Evolutionary conservation across 75 land plant species (phyloP).

Genomic region (Cryptomeria japonica): DNA sequence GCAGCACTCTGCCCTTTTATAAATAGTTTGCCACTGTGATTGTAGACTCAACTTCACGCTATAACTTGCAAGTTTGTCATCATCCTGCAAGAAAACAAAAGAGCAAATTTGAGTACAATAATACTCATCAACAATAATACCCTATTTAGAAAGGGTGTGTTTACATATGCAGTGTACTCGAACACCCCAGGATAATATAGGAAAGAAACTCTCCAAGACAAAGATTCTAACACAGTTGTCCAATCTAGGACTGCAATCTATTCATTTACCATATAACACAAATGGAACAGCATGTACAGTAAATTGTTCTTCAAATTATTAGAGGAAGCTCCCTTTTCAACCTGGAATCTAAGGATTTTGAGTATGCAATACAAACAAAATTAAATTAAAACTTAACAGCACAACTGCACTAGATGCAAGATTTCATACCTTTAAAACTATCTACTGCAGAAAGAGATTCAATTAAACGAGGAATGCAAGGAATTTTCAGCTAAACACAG

Average conservation of each 20-base stretch:
- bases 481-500: too few relatives aligned
- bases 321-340: too few relatives aligned
- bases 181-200: not conserved
- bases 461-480: too few relatives aligned
- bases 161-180: not conserved
- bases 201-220: not conserved
- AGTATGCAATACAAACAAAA: too few relatives aligned
- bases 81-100: slow-evolving; percentile 39
- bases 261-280: not conserved
- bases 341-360: not conserved
- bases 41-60: slow-evolving; percentile 56
- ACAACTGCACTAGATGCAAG: too few relatives aligned
- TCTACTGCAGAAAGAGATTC: too few relatives aligned
- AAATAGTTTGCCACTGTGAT: slow-evolving; percentile 59
- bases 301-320: too few relatives aligned
- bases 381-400: too few relatives aligned
- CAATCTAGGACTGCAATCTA: not conserved
- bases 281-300: too few relatives aligned
- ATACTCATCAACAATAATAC: not conserved
- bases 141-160: not conserved
- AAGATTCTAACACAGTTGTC: too few relatives aligned
- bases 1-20: slow-evolving; percentile 33
- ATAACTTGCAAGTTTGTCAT: slow-evolving; percentile 23
- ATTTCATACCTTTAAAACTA: too few relatives aligned
- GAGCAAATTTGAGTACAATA: not conserved